phyloP scores from a whole-genome alignment of 495 filamentous ascomycete species.

The Bryoglossum gracile region DNA sequence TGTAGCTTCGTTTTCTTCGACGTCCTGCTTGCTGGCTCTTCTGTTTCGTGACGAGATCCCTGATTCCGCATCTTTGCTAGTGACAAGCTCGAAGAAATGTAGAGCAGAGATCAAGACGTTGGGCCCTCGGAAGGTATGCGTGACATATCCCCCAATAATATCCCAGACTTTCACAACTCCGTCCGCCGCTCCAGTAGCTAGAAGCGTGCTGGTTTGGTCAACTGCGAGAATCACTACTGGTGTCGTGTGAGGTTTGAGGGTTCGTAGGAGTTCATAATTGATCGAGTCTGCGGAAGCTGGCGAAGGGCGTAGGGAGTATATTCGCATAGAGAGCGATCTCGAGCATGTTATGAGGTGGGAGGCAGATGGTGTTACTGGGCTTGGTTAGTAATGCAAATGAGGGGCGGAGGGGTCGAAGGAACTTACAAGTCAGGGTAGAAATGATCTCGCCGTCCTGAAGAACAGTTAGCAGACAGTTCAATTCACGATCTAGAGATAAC shows the following conservation, averaged over 20 bases:
- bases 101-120: slow-evolving; percentile 85
- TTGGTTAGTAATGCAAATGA: slow-evolving; percentile 21
- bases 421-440: slow-evolving; percentile 73
- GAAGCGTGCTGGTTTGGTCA: slow-evolving; percentile 78
- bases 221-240: slow-evolving; percentile 79
- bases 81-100: slow-evolving; percentile 76
- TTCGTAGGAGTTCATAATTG: slow-evolving; percentile 61
- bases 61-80: slow-evolving; percentile 30
- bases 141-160: slow-evolving; percentile 81
- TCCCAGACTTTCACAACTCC: slow-evolving; percentile 96
- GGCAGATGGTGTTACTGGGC: slow-evolving; percentile 72
- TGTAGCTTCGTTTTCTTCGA: slow-evolving; percentile 33
- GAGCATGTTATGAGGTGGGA: slow-evolving; percentile 88
- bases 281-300: slow-evolving; percentile 45
- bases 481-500: background rate
- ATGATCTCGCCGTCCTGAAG: slow-evolving; percentile 90
- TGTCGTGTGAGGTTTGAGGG: slow-evolving; percentile 81
- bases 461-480: slow-evolving; percentile 5
- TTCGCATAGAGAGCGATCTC: slow-evolving; percentile 86
- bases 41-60: slow-evolving; percentile 24
- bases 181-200: slow-evolving; percentile 88
- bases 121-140: slow-evolving; percentile 91
- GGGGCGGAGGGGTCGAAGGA: background rate
- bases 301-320: slow-evolving; percentile 64
- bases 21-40: slow-evolving; percentile 34